These are phyloP conservation scores for Mortierella claussenii DNA, from an alignment of 192 early-diverging fungal genomes.

Conservation along the genomic window DNA sequence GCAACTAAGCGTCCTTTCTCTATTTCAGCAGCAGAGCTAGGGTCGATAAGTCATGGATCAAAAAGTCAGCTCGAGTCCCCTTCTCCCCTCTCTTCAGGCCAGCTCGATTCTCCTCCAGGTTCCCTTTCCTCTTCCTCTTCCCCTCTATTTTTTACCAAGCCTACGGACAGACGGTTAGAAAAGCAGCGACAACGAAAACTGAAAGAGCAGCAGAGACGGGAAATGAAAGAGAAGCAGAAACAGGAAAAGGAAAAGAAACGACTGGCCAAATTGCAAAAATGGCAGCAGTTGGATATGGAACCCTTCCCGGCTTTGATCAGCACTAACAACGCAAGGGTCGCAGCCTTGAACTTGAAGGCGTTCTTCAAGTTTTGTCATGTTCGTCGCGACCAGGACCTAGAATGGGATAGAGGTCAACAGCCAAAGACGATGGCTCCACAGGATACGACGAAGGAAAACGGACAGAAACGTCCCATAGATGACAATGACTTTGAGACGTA, in stretches of 20 bases:
- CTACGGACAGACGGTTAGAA: too few species aligned
- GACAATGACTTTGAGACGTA: slow-evolving; percentile 17
- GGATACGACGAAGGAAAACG: not conserved
- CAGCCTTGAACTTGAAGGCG: slow-evolving; percentile 13
- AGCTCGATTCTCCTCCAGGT: too few species aligned
- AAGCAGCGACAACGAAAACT: slow-evolving; percentile 7
- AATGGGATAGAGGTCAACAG: not conserved
- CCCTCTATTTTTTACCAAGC: too few species aligned
- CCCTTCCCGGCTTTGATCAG: slow-evolving; percentile 34
- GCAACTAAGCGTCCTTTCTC: too few species aligned
- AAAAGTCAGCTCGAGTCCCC: too few species aligned
- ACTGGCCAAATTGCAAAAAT: slow-evolving; percentile 1
- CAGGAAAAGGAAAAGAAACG: slow-evolving; percentile 8
- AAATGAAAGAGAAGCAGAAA: not conserved
- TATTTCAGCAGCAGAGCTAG: too few species aligned
- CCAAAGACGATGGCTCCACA: not conserved
- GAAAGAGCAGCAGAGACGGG: too few species aligned
- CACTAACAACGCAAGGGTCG: slow-evolving; percentile 38
- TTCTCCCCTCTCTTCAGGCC: too few species aligned
- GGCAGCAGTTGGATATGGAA: slow-evolving; percentile 12
- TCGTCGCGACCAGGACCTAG: not conserved
- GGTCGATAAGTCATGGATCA: too few species aligned
- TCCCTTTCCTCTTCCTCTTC: too few species aligned
- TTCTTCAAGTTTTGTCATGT: slow-evolving; percentile 24
- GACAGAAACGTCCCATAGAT: not conserved